Base-by-base conservation (phyloP, 202 grass and related monocot species). In the Schoenoplectus tabernaemontani region DNA sequence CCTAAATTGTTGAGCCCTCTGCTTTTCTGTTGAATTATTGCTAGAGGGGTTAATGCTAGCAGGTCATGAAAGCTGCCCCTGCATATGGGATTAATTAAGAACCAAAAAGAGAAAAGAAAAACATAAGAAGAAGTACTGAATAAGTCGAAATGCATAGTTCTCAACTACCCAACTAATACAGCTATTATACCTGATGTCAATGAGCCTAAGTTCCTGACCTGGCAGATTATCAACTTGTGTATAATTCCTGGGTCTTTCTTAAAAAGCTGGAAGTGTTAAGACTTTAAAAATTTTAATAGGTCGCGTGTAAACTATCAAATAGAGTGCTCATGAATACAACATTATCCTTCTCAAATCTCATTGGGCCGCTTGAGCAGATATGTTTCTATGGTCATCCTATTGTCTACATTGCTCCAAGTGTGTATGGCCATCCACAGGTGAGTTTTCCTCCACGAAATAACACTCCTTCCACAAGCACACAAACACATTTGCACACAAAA, bases 311-410 rank as follows among this genome's bases (percentile, higher is more conserved):
- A 28, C 63, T 88, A 84, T 90, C 87, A 62, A 68, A 85, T 77
- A 85, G 86, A 77, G 86, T 93, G 83, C 76, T 92, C 28, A 85
- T 83, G 56, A 84, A 96, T 54, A 90, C 90, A 4, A 96, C 93
- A 12, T 75, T 96, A 68, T 96, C 93, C 0, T 92, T 96, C 80
- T 92, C 93, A 19, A 90, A 89, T 83, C 90, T 96, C 71, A 83
- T 87, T 48, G 90, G 93, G 39, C 93, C 90, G 43, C 71, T 87
- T 43, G 93, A 93, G 69, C 82, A 90, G 56, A 87, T 90, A 13
- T 84, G 78, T 80, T 96, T 96, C 73, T 93, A 85, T 68, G 88
- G 93, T 54, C 84, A 90, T 71, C 90, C 88, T 22, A 46, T 96
- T 36, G 76, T 89, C 82, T 96, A 84, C 72, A 88, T 96, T 64